Conservation (phyloP, 2,329 filamentous ascomycete genomes). For the Boeremia exigua region DNA sequence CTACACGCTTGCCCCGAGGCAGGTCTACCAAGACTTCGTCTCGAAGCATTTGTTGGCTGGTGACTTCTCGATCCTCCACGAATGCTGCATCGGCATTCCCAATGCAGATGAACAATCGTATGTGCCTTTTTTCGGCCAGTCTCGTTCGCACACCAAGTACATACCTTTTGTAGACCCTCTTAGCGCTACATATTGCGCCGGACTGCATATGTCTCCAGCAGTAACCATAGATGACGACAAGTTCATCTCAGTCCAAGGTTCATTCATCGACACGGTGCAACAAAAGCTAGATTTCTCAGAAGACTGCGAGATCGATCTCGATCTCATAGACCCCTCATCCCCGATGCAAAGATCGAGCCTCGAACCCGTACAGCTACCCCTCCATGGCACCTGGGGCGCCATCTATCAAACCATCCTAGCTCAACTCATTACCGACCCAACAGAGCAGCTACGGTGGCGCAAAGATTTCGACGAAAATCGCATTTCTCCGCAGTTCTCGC, state of each 20-base stretch:
- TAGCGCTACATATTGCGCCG: conserved; percentile 5
- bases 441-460: conserved; percentile 1
- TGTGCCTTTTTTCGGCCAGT: conserved; percentile 13
- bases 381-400: conserved; percentile 13
- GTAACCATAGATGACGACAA: neutral
- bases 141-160: conserved; percentile 1
- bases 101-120: conserved; percentile 9
- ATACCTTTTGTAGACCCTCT: neutral
- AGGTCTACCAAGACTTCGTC: conserved; percentile 11
- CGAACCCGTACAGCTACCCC: neutral
- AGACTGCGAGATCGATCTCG: neutral
- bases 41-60: conserved; percentile 6
- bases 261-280: conserved; percentile 1
- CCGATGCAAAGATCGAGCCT: no score
- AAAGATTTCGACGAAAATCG: conserved; percentile 13
- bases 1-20: neutral
- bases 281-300: conserved; percentile 6
- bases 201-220: neutral
- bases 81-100: conserved; percentile 13
- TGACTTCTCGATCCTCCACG: conserved; percentile 12
- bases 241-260: conserved; percentile 4
- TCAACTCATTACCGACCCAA: neutral
- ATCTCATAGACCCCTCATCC: neutral
- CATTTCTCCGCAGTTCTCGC: neutral
- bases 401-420: conserved; percentile 10